Conservation (phyloP, 768 basidiomycete genomes). For the Tylopilus vinaceipallidus region DNA sequence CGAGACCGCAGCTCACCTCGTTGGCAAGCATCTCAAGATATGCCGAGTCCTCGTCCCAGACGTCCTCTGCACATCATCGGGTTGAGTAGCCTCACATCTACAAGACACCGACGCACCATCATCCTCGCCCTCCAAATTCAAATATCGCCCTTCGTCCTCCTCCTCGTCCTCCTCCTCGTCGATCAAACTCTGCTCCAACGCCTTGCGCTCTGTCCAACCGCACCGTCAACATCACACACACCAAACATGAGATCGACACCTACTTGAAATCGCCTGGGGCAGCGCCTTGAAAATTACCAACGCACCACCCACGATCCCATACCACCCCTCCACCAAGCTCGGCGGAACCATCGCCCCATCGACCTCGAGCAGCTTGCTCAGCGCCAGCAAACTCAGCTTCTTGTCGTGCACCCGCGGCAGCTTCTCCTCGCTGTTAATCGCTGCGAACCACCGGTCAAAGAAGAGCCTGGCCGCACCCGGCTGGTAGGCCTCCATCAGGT, state of each 20-base stretch:
- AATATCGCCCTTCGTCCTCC: slow-evolving; percentile 47
- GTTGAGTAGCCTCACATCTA: not conserved
- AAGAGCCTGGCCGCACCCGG: slow-evolving; percentile 65
- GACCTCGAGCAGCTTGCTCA: slow-evolving; percentile 77
- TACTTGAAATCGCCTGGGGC: slow-evolving; percentile 77
- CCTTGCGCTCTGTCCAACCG: slow-evolving; percentile 53
- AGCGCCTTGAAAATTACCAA: slow-evolving; percentile 76
- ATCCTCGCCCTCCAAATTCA: slow-evolving; percentile 64
- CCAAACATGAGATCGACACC: too few species aligned
- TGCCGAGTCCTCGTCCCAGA: slow-evolving; percentile 87
- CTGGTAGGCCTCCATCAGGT: slow-evolving; percentile 63
- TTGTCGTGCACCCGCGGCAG: slow-evolving; percentile 89
- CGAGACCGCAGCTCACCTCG: slow-evolving; percentile 49
- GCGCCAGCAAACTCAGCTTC: slow-evolving; percentile 73
- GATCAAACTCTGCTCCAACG: slow-evolving; percentile 49
- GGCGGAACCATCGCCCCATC: slow-evolving; percentile 55
- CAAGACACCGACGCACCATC: too few species aligned
- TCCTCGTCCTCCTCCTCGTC: slow-evolving; percentile 47
- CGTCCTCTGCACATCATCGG: slow-evolving; percentile 57
- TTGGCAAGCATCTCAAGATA: slow-evolving; percentile 85
- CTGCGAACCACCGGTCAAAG: slow-evolving; percentile 82
- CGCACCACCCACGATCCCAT: slow-evolving; percentile 65
- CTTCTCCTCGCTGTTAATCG: slow-evolving; percentile 54
- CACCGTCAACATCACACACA: too few species aligned
- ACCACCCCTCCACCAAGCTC: slow-evolving; percentile 68